These are phyloP conservation scores for Nakazawaea populi DNA, from an alignment of 805 yeast genomes.

Conservation along the genomic window DNA sequence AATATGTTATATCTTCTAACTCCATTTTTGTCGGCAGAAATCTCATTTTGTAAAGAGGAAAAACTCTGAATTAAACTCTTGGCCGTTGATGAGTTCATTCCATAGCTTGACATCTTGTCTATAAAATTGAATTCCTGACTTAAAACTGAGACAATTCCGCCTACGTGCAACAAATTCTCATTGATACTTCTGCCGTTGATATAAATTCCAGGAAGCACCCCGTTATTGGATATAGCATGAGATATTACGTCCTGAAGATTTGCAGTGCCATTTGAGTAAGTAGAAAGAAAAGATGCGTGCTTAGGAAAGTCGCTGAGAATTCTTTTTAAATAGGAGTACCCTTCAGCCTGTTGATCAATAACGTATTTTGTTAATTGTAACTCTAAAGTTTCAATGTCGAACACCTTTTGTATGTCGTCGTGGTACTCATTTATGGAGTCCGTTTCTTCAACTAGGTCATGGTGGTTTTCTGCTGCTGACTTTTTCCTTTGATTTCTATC, in stretches of 20 bases:
- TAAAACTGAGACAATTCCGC: conserved; percentile 32
- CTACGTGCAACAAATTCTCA: conserved; percentile 36
- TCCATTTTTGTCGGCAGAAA: conserved; percentile 1
- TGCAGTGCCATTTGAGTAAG: conserved; percentile 6
- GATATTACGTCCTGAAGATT: background rate
- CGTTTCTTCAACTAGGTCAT: conserved; percentile 7
- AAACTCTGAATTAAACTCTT: conserved; percentile 33
- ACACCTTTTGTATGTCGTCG: conserved; percentile 26
- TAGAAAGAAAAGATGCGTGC: conserved; percentile 34
- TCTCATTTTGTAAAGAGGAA: conserved; percentile 19
- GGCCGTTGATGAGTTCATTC: conserved; percentile 26
- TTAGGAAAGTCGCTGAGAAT: conserved; percentile 52
- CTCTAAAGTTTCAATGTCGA: conserved; percentile 31
- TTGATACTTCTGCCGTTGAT: conserved; percentile 64
- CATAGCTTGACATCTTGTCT: conserved; percentile 22
- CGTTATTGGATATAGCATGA: conserved; percentile 18
- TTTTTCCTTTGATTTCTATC: conserved; percentile 39
- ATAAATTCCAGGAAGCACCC: conserved; percentile 42
- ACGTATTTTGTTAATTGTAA: conserved; percentile 36
- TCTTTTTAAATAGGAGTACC: conserved; percentile 31
- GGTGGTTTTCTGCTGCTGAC: conserved; percentile 22
- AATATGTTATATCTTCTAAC: conserved; percentile 19
- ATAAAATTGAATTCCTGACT: conserved; percentile 29
- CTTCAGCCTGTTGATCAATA: conserved; percentile 20
- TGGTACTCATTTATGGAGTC: conserved; percentile 17